These are phyloP conservation scores for Pilatotrama ljubarskyi DNA, from an alignment of 768 basidiomycete species.

Conservation along the genomic window DNA sequence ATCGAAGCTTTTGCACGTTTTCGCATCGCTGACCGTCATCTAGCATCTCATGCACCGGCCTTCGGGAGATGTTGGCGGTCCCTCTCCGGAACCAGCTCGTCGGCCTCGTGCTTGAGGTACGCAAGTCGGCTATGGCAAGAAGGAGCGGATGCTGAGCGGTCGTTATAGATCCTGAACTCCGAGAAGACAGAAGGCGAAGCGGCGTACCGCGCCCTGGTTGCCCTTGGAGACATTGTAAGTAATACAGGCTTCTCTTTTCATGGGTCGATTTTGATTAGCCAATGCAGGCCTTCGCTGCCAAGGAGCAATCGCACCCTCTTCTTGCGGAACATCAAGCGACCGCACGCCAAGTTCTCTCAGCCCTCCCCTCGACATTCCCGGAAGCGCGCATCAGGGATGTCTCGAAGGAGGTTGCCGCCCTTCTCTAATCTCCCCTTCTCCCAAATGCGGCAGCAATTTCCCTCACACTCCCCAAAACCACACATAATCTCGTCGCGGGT, in stretches of 20 bases:
- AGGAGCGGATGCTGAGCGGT: neutral
- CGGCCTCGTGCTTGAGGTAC: slow-evolving; percentile 43
- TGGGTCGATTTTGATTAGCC: neutral
- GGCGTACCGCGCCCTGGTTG: slow-evolving; percentile 69
- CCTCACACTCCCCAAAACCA: neutral
- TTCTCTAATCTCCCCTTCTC: slow-evolving; percentile 8
- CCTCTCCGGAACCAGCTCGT: slow-evolving; percentile 19
- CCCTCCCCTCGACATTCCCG: slow-evolving; percentile 47
- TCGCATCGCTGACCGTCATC: neutral
- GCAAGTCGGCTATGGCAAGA: slow-evolving; percentile 5
- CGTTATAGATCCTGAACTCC: slow-evolving; percentile 43
- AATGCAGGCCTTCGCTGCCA: slow-evolving; percentile 51
- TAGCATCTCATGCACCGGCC: slow-evolving; percentile 64
- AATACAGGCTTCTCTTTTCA: neutral
- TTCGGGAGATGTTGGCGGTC: slow-evolving; percentile 44
- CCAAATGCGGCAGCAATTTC: neutral
- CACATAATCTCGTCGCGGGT: slow-evolving; percentile 1
- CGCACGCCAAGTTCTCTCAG: slow-evolving; percentile 41
- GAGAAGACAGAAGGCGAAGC: slow-evolving; percentile 65
- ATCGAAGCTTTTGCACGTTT: neutral
- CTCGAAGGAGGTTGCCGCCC: slow-evolving; percentile 18
- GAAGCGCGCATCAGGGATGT: slow-evolving; percentile 57
- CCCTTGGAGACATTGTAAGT: slow-evolving; percentile 69
- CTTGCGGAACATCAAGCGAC: slow-evolving; percentile 42
- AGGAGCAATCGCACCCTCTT: slow-evolving; percentile 37